These are phyloP conservation scores for Debaryomyces nepalensis DNA, from an alignment of 1,139 yeast genomes.

Conservation along the genomic window DNA sequence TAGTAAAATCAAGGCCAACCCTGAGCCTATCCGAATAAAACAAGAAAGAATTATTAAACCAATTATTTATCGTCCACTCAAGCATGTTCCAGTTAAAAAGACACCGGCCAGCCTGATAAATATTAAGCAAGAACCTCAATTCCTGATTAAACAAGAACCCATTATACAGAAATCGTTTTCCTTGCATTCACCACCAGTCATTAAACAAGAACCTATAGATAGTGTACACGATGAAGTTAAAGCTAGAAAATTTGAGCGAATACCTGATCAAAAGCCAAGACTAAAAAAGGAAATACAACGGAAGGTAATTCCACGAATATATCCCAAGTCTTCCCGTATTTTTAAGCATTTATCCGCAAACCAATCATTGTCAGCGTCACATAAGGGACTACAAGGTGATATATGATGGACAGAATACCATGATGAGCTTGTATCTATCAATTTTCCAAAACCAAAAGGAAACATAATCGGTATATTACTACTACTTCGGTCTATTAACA, in stretches of 20 bases:
- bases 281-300: background rate
- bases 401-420: too few species aligned
- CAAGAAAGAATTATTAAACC: slow-evolving; percentile 1
- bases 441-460: slow-evolving; percentile 10
- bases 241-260: too few species aligned
- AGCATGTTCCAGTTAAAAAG: slow-evolving; percentile 1
- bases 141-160: slow-evolving; percentile 8
- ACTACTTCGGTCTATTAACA: too few species aligned
- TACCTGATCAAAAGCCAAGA: background rate
- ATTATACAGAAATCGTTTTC: background rate
- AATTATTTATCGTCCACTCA: background rate
- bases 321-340: slow-evolving; percentile 16
- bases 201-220: slow-evolving; percentile 4
- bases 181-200: background rate
- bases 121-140: background rate
- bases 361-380: background rate
- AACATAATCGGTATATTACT: too few species aligned
- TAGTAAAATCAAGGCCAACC: background rate
- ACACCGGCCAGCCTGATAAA: background rate
- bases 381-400: background rate
- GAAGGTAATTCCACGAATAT: slow-evolving; percentile 13
- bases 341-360: slow-evolving; percentile 15
- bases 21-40: background rate
- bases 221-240: too few species aligned
- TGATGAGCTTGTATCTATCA: too few species aligned